Conservation (phyloP, 2,329 filamentous ascomycete genomes). For the Stachybotrys elegans region DNA sequence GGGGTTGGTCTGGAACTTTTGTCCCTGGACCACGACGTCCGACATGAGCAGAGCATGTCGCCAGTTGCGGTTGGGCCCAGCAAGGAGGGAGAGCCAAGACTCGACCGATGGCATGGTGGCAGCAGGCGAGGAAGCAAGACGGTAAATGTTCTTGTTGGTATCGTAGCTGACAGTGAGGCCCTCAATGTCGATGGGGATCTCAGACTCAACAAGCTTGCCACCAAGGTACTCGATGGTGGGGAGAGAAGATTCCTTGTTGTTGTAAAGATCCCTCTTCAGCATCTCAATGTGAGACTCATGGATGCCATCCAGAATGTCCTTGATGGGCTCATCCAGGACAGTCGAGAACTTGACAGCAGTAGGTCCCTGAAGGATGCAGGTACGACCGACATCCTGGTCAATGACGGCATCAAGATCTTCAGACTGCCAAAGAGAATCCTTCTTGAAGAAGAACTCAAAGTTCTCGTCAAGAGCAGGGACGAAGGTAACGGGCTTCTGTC, state of each 20-base stretch:
- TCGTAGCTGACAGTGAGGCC: constrained; percentile 81
- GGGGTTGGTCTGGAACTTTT: constrained; percentile 96
- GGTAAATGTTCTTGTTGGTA: constrained; percentile 72
- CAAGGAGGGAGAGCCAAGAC: constrained; percentile 82
- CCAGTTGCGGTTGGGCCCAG: constrained; percentile 84
- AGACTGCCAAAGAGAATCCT: constrained; percentile 98
- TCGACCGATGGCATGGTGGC: constrained; percentile 72
- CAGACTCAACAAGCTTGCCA: constrained; percentile 71
- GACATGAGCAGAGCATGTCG: constrained; percentile 90
- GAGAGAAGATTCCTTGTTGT: constrained; percentile 65
- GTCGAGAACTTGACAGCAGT: constrained; percentile 89
- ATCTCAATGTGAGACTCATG: constrained; percentile 81
- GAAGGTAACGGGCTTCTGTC: constrained; percentile 95
- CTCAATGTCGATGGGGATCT: constrained; percentile 73
- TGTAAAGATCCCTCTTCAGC: constrained; percentile 76
- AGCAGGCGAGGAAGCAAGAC: constrained; percentile 70
- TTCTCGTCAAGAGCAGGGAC: constrained; percentile 93
- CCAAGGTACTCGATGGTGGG: constrained; percentile 94
- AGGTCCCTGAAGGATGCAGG: constrained; percentile 93
- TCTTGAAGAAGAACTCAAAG: constrained; percentile 99
- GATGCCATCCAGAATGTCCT: constrained; percentile 88
- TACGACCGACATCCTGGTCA: constrained; percentile 90
- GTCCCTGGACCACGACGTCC: constrained; percentile 89
- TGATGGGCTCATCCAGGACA: constrained; percentile 85
- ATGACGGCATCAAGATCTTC: constrained; percentile 96